phyloP scores from a whole-genome alignment of 169 alveolate genomes.

The Eimeria praecox region DNA sequence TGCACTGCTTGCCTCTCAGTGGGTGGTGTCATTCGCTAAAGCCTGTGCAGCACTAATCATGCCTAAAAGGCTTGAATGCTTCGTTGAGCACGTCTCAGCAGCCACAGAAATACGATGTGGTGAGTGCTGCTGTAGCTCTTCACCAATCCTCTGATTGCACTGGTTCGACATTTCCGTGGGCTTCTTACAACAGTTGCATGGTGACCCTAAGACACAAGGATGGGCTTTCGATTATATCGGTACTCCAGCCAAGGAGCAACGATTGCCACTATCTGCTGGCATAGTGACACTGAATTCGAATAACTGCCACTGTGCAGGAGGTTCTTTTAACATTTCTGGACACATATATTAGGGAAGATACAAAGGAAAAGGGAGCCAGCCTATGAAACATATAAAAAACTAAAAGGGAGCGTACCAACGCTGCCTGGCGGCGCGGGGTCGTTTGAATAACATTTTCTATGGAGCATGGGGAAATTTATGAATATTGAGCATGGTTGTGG shows the following conservation, averaged over 20 bases:
- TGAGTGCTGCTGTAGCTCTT: not conserved
- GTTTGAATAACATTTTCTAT: not conserved
- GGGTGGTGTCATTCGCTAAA: not conserved
- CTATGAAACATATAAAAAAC: not conserved
- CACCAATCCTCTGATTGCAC: not conserved
- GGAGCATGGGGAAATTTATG: not conserved
- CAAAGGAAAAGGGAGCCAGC: not conserved
- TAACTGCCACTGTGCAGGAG: not conserved
- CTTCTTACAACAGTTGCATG: not conserved
- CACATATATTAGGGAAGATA: not conserved
- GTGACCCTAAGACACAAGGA: not conserved
- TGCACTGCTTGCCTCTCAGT: not conserved
- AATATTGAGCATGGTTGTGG: not conserved
- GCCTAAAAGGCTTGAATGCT: not conserved
- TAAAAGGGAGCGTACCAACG: not conserved
- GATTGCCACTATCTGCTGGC: too few species aligned
- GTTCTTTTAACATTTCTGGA: not conserved
- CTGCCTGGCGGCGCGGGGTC: not conserved
- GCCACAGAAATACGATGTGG: not conserved
- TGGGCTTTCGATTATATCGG: too few species aligned
- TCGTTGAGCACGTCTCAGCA: not conserved
- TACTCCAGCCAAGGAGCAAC: too few species aligned
- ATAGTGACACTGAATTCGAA: too few species aligned
- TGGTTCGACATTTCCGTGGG: not conserved
- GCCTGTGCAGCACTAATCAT: not conserved